phyloP scores from a whole-genome alignment of 371 early-diverging fungal species.

The Mortierella sp. region DNA sequence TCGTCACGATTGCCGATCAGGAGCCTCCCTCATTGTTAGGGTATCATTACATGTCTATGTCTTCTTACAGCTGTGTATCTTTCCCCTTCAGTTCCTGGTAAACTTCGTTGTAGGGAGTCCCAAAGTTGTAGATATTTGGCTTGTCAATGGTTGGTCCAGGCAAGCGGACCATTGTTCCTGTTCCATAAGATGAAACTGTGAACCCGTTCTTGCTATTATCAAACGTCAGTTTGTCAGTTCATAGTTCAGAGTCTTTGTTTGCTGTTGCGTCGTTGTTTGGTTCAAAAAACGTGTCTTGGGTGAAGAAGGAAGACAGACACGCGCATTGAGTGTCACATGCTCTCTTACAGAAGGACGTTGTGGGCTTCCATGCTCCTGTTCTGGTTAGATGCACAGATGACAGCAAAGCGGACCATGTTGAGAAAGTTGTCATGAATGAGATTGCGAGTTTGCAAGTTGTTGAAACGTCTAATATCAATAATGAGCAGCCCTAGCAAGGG shows the following conservation, averaged over 20 bases:
- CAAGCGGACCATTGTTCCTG: conserved; percentile 91
- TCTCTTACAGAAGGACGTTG: conserved; percentile 78
- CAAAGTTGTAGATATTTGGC: conserved; percentile 95
- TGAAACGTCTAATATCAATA: too few species aligned
- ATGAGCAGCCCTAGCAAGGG: too few species aligned
- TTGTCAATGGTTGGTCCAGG: conserved; percentile 91
- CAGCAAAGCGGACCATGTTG: conserved; percentile 86
- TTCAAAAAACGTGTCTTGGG: background rate
- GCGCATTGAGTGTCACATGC: background rate
- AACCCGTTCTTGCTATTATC: conserved; percentile 77
- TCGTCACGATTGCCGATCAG: background rate
- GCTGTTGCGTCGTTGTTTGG: background rate
- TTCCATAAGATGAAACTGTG: conserved; percentile 90
- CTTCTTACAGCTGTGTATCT: conserved; percentile 77
- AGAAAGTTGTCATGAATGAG: background rate
- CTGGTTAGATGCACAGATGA: conserved; percentile 97
- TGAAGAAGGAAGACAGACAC: too few species aligned
- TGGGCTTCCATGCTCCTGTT: conserved; percentile 99
- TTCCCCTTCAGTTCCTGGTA: conserved; percentile 86
- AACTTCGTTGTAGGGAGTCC: conserved; percentile 92
- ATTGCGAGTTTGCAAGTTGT: background rate
- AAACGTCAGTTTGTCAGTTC: background rate
- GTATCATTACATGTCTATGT: background rate
- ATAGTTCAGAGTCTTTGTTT: too few species aligned
- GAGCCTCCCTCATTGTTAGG: background rate